Conservation (phyloP, 1,284 basidiomycete species). For the Ganoderma resinaceum region DNA sequence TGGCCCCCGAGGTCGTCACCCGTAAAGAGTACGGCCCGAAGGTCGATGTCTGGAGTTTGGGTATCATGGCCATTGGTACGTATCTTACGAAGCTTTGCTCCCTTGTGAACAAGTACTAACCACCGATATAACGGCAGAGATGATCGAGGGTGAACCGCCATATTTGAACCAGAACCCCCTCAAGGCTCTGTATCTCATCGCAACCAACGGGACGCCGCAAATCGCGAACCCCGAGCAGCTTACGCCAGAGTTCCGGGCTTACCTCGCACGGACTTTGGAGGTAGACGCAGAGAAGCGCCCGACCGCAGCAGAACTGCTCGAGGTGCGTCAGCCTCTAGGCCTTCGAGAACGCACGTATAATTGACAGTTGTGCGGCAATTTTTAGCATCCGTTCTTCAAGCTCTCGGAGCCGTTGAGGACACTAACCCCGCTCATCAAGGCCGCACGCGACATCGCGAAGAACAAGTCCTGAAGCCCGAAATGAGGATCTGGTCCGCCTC, state of each 20-base stretch:
- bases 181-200: conserved; percentile 95
- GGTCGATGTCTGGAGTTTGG: conserved; percentile 98
- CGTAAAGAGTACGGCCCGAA: conserved; percentile 99
- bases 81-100: too few relatives aligned
- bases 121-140: conserved; percentile 63
- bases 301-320: conserved; percentile 83
- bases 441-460: conserved; percentile 86
- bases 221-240: conserved; percentile 96
- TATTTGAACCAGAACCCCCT: conserved; percentile 98
- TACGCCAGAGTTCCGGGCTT: conserved; percentile 88
- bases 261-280: conserved; percentile 89
- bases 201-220: conserved; percentile 97
- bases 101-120: too few relatives aligned
- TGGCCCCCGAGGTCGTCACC: conserved; percentile 99
- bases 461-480: conserved; percentile 49
- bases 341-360: not conserved
- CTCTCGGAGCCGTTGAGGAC: conserved; percentile 87
- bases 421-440: conserved; percentile 91
- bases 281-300: conserved; percentile 96
- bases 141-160: conserved; percentile 99
- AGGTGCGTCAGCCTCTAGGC: conserved; percentile 50
- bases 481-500: not conserved
- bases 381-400: conserved; percentile 89
- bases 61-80: conserved; percentile 97
- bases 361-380: conserved; percentile 3